Conservation (phyloP, 495 filamentous ascomycete genomes). For the Neurospora cerealis region DNA sequence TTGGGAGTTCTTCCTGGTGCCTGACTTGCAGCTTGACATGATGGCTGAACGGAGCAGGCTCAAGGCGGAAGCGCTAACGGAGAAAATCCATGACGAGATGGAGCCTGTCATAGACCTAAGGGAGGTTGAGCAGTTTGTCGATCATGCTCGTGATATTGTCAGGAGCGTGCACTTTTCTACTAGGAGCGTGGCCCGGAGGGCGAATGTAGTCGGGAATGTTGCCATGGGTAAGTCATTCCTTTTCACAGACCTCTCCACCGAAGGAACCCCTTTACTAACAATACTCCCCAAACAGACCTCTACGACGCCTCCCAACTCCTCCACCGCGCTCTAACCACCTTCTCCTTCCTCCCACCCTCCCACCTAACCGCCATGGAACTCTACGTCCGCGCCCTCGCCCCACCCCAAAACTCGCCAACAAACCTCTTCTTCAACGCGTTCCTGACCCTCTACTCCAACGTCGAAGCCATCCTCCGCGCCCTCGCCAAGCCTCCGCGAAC, state of each 20-base stretch:
- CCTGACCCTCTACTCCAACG: constrained; percentile 65
- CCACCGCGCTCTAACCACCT: constrained; percentile 44
- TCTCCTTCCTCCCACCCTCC: constrained; percentile 55
- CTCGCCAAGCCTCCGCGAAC: constrained; percentile 73
- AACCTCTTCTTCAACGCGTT: constrained; percentile 63
- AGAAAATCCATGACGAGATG: constrained; percentile 81
- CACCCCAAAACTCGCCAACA: constrained; percentile 64
- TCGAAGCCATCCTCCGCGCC: constrained; percentile 67
- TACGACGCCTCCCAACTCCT: constrained; percentile 55
- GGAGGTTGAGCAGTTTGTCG: constrained; percentile 90
- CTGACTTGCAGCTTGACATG: constrained; percentile 81
- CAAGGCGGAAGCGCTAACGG: constrained; percentile 72
- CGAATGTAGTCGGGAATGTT: constrained; percentile 47
- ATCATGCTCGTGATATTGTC: constrained; percentile 79
- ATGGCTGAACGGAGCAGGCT: constrained; percentile 79
- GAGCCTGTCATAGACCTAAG: constrained; percentile 73
- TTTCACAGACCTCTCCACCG: constrained; percentile 3
- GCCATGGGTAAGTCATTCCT: constrained; percentile 40
- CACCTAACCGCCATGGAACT: constrained; percentile 63
- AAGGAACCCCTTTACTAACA: constrained; percentile 28
- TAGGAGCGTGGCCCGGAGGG: constrained; percentile 63
- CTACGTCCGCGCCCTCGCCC: constrained; percentile 57
- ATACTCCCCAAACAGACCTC: constrained; percentile 40
- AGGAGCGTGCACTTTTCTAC: constrained; percentile 73
- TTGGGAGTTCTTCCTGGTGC: constrained; percentile 98